Evolutionary conservation across 495 filamentous ascomycete species (phyloP), one percentile per base, ranked within the genome.

Genomic region (Penicillium coffeae): DNA sequence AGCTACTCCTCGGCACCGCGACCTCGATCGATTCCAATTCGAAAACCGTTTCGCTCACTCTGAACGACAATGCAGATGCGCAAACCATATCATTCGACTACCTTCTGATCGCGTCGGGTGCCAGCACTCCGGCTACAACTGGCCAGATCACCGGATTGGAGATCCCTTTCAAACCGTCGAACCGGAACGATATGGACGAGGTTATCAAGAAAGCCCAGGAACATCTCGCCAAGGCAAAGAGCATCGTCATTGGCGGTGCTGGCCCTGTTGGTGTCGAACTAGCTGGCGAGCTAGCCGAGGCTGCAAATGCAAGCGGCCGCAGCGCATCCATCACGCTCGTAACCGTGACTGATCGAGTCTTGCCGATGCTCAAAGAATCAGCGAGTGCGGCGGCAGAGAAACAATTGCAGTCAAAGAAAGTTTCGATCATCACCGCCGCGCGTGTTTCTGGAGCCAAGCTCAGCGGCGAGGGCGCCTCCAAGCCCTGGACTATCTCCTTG

Each of bases 181-280:
- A 52, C 3, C 64, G 65, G 19, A 69, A 76, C 42, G 59, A 72
- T 39, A 74, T 74, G n/a, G 60, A 69, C 27, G 39, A 66, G 3
- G 36, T 59, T 4, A 63, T 84, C 39, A 57, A 74, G 38, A 51
- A 59, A 2, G 69, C 76, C 22, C 76, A 77, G 38, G 45, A 71
- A 8, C 36, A 57, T 15, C 74, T 88, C 42, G 51, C 66, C 3
- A 49, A 32, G 1, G 85, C 85, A 16, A 75, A 79, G 41, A 74
- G 66, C 16, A 81, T 90, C 47, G 76, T 85, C 3, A 63, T 88
- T 36, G 82, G 72, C 5, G 88, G 88, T 22, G 87, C 73, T 0
- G 88, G 88, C 0, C 67, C 81, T 3, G 79, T 85, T 2, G 87
- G 84, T 9, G 75, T 89, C 36, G 84, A 87, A 52, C 48, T 81